Conservation (phyloP, 352 stramenopile genomes). For the Pythium scleroteichum region DNA sequence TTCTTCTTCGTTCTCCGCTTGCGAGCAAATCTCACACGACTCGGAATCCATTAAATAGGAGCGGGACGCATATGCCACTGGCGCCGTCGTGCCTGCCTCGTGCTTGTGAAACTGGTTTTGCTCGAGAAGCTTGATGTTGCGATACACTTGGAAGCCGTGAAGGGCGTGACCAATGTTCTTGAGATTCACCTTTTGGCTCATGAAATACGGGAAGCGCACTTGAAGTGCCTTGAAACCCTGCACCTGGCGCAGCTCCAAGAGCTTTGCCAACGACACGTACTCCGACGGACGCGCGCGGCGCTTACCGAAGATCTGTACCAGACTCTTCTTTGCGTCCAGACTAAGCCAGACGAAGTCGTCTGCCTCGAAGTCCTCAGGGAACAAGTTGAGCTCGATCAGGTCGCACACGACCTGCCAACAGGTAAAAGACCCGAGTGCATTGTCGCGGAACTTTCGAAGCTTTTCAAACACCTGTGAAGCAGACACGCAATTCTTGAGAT, state of each 20-base stretch:
- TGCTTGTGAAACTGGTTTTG: slow-evolving; percentile 71
- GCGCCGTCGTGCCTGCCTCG: slow-evolving; percentile 52
- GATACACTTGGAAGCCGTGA: slow-evolving; percentile 80
- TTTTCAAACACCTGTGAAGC: slow-evolving; percentile 61
- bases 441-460: slow-evolving; percentile 65
- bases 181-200: slow-evolving; percentile 75
- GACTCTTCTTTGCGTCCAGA: slow-evolving; percentile 71
- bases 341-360: slow-evolving; percentile 85
- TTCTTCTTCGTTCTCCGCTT: slow-evolving; percentile 61
- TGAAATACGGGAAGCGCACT: slow-evolving; percentile 80
- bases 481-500: slow-evolving; percentile 50
- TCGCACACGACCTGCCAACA: slow-evolving; percentile 84
- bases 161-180: slow-evolving; percentile 85
- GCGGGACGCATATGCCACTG: slow-evolving; percentile 63
- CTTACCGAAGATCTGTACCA: slow-evolving; percentile 86
- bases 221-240: slow-evolving; percentile 84
- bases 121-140: slow-evolving; percentile 83
- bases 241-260: slow-evolving; percentile 72
- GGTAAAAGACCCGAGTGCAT: slow-evolving; percentile 84
- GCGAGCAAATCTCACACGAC: slow-evolving; percentile 61
- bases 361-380: slow-evolving; percentile 49
- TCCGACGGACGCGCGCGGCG: slow-evolving; percentile 67
- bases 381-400: slow-evolving; percentile 74
- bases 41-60: slow-evolving; percentile 79
- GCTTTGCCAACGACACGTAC: slow-evolving; percentile 61